Evolutionary conservation across 2,329 filamentous ascomycete species (phyloP), one percentile per base, ranked within the genome.

Genomic region (Hypocrella siamensis): DNA sequence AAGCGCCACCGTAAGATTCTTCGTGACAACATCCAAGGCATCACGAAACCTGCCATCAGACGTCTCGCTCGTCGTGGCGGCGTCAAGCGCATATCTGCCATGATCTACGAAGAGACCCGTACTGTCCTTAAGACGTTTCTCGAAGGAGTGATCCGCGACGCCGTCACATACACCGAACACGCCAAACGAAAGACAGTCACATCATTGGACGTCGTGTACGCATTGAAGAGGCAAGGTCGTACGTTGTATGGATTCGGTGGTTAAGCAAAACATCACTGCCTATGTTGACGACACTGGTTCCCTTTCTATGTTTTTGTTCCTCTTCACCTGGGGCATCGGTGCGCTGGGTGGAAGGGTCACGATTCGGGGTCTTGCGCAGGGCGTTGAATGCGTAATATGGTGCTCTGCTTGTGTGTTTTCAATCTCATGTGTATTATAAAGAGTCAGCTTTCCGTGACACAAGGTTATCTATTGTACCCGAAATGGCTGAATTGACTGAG

Each of bases 21-120:
- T 62, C 84, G 86, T 65, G 86, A 93, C 79, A 94, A 93, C 80
- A 94, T 94, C 57, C 86, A 93, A 70, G 86, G 86, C 67, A 94
- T 94, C 59, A 94, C 86, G 56, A 94, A 94, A 80, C 86, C 86
- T 52, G 86, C 86, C 51, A 94, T 94, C 64, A 80, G 86, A 54
- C 86, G 86, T 88, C 85, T 94, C 58, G 86, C 86, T 44, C 86
- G 86, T 67, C 85, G 86, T 90, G 86, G 86, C 63, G 86, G 86
- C 86, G 86, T 94, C 73, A 94, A 94, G 82, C 86, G 86, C 93
- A 94, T 94, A 55, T 93, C 85, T 53, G 86, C 86, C 59, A 92
- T 81, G 75, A 81, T 81, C 60, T 81, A 81, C 66, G 76, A 80
- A 58, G 76, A 81, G 66, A 81, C 76, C 40, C 76, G 76, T 45